phyloP scores from a whole-genome alignment of 2,329 filamentous ascomycete genomes.

The Pestalotiopsis sp. region DNA sequence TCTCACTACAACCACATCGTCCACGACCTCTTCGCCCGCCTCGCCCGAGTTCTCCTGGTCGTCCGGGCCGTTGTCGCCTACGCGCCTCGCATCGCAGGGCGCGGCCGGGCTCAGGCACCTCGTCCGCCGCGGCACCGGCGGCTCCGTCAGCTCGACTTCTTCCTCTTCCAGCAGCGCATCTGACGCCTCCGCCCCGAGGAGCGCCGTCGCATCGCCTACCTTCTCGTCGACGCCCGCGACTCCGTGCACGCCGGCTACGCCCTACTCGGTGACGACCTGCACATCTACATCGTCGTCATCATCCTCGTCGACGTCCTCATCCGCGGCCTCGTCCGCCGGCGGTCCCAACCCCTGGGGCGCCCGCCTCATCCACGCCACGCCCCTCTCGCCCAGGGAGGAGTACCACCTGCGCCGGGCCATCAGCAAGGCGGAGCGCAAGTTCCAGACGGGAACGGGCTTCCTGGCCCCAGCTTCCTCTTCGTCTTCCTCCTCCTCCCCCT shows the following conservation, averaged over 20 bases:
- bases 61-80: constrained; percentile 30
- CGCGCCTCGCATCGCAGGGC: constrained; percentile 32
- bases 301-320: not conserved
- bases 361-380: constrained; percentile 51
- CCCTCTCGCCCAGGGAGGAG: constrained; percentile 49
- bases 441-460: constrained; percentile 32
- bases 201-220: constrained; percentile 35
- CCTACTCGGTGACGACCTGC: constrained; percentile 35
- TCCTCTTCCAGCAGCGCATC: constrained; percentile 22
- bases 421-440: constrained; percentile 55
- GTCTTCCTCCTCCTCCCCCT: constrained; percentile 18
- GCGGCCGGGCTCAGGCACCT: constrained; percentile 41
- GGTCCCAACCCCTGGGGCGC: constrained; percentile 48
- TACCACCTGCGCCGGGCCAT: constrained; percentile 51
- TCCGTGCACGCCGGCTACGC: constrained; percentile 47
- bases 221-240: constrained; percentile 46
- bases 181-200: constrained; percentile 22
- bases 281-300: constrained; percentile 32
- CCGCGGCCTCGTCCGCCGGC: constrained; percentile 12
- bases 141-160: constrained; percentile 24
- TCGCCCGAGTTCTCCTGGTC: constrained; percentile 22
- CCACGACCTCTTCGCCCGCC: constrained; percentile 27
- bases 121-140: constrained; percentile 40
- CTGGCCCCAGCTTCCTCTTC: constrained; percentile 47
- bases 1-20: constrained; percentile 18